Base-by-base conservation (phyloP, 2,329 filamentous ascomycete species). In the Aspergillus fructus region DNA sequence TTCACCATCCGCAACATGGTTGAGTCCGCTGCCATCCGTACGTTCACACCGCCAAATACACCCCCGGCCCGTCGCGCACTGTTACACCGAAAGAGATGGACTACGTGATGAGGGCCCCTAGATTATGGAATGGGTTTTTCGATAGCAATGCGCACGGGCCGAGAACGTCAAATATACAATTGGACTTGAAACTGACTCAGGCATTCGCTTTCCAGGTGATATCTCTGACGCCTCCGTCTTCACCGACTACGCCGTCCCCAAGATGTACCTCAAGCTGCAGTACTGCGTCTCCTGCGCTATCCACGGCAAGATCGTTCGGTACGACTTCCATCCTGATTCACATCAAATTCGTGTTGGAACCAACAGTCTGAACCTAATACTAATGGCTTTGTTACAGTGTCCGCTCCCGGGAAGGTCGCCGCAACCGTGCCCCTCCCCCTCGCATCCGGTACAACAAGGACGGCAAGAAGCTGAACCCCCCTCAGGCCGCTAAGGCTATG, bases 191-290 rank as follows among this genome's bases (percentile, higher is more conserved):
- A 42, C 64, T 64, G 53, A 64, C 58, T 41, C 42, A 45, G 46
- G 46, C 53, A 55, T 50, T 55, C 48, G 61, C 40, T 64, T 58
- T 76, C 12, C 34, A 97, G 94, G 94, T 92, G 94, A 99, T 91
- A 99, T 99, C 85, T 97, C 93, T 70, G 94, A 99, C 81, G 94
- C 96, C 77, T 97, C 94, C 76, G 94, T 99, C 82, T 99, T 97
- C 84, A 81, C 90, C 76, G 94, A 99, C 85, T 99, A 99, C 87
- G 93, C 92, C 73, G 93, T 99, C 77, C 94, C 94, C 83, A 99
- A 99, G 91, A 99, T 99, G 96, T 99, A 99, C 91, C 86, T 99
- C 84, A 99, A 99, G 90, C 89, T 99, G 81, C 94, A 99, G 86
- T 99, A 99, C 91, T 99, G 94, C 82, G 94, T 99, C 78, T 97